Evolutionary conservation across 495 filamentous ascomycete species (phyloP), one percentile per base, ranked within the genome.

Genomic region (Terfezia claveryi): DNA sequence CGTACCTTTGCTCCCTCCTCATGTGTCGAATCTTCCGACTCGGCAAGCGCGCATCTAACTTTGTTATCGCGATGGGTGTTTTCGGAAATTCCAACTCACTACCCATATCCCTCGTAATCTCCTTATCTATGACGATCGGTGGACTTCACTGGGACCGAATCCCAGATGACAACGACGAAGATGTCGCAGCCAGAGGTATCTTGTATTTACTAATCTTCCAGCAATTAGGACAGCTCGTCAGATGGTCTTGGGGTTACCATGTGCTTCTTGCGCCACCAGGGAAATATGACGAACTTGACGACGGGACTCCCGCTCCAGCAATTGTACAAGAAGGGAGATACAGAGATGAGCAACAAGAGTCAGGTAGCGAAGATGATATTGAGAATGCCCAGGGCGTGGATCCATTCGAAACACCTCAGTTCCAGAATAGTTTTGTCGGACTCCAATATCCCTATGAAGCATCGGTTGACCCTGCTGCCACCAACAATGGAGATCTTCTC

Each of bases 61-160:
- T 95, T 64, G 83, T 98, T 50, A 81, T 86, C 52, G 91, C 91
- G 41, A 98, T 96, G 91, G 91, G 60, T 74, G 82, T 98, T 38
- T 98, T 98, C 66, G 91, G 89, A 56, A 98, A 98, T 66, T 95
- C 89, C 37, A 98, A 96, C 68, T 96, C 91, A 14, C 80, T 98
- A 16, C 91, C 91, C 1, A 95, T 98, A 54, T 98, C 91, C 0
- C 78, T 98, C 50, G 87, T 98, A 61, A 77, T 95, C 56, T 94
- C 88, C 14, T 74, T 98, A 11, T 91, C 91, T 10, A 80, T 92
- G 62, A 98, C 91, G 10, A 71, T 98, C 53, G 77, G 79, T 61
- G 91, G 91, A 3, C 74, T 98, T 27, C 88, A 95, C 64, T 98
- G 91, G 91, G 80, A 88, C 67, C 82, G 77, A 52, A 78, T 96